Percentiles rank a stretch among this genome's conserved stretches.
phyloP scores from a whole-genome alignment of 805 yeast genomes.

The Pichia cabralensis region DNA sequence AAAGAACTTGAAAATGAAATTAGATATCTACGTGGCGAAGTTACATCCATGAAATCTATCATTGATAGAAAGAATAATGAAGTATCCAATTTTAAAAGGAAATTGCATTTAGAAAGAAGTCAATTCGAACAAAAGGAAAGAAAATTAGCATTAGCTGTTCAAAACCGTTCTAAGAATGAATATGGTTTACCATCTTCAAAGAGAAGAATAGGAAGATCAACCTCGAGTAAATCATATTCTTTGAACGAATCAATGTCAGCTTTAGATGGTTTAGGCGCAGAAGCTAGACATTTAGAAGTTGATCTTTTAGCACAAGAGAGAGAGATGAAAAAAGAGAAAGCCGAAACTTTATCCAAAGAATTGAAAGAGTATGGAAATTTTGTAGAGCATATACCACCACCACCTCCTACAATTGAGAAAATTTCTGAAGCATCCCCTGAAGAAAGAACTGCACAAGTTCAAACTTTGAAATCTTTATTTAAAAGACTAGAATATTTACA shows the following conservation, averaged over 20 bases:
- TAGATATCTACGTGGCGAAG: slow-evolving; percentile 49
- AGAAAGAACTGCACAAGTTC: slow-evolving; percentile 39
- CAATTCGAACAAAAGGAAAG: slow-evolving; percentile 70
- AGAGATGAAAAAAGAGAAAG: slow-evolving; percentile 61
- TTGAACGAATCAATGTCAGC: slow-evolving; percentile 5
- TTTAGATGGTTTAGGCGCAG: slow-evolving; percentile 1
- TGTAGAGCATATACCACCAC: slow-evolving; percentile 11
- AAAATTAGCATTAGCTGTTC: slow-evolving; percentile 56
- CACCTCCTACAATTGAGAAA: slow-evolving; percentile 2
- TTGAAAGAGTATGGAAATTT: slow-evolving; percentile 67
- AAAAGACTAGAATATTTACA: slow-evolving; percentile 53
- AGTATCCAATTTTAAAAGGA: slow-evolving; percentile 52
- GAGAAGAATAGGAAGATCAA: not conserved
- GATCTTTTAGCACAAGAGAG: slow-evolving; percentile 7
- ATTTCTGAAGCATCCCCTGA: slow-evolving; percentile 1
- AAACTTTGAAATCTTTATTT: slow-evolving; percentile 44
- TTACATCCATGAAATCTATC: slow-evolving; percentile 49
- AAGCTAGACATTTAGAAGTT: slow-evolving; percentile 2
- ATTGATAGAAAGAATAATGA: slow-evolving; percentile 52
- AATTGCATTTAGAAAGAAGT: slow-evolving; percentile 55
- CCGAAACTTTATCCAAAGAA: slow-evolving; percentile 76
- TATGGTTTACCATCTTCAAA: slow-evolving; percentile 21
- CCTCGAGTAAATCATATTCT: not conserved
- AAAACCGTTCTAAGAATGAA: slow-evolving; percentile 24
- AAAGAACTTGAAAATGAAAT: slow-evolving; percentile 50